phyloP scores from a whole-genome alignment of 768 basidiomycete genomes.

The Melanogaster broomeanus region DNA sequence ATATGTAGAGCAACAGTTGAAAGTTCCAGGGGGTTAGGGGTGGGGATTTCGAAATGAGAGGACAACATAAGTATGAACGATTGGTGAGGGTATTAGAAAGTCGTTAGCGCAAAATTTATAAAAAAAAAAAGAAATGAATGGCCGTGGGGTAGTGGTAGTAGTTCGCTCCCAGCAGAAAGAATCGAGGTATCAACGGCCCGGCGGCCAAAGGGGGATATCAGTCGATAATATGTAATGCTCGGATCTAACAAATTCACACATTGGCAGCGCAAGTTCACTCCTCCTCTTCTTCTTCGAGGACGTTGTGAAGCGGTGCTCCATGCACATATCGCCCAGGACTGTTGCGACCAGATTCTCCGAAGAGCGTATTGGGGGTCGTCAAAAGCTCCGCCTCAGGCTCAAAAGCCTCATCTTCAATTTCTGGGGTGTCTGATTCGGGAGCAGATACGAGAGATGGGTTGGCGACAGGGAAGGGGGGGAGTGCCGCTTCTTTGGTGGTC shows the following conservation, averaged over 20 bases:
- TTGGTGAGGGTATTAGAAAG: slow-evolving; percentile 26
- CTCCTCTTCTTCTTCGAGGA: slow-evolving; percentile 81
- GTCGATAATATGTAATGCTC: slow-evolving; percentile 6
- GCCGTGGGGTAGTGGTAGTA: slow-evolving; percentile 4
- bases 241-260: slow-evolving; percentile 23
- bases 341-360: slow-evolving; percentile 53
- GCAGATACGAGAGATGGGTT: slow-evolving; percentile 14
- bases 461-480: slow-evolving; percentile 8
- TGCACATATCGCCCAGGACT: slow-evolving; percentile 79
- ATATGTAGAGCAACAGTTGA: slow-evolving; percentile 20
- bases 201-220: not conserved
- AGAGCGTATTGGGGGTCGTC: slow-evolving; percentile 35
- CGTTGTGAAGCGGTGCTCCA: slow-evolving; percentile 85
- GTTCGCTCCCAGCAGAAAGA: not conserved
- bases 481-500: slow-evolving; percentile 7
- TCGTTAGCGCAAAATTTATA: slow-evolving; percentile 8
- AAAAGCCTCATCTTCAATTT: slow-evolving; percentile 27
- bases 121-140: slow-evolving; percentile 12
- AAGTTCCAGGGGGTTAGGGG: not conserved
- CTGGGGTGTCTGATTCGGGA: slow-evolving; percentile 24
- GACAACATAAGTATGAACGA: slow-evolving; percentile 32
- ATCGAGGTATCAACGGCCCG: slow-evolving; percentile 5
- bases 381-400: slow-evolving; percentile 27
- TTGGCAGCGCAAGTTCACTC: slow-evolving; percentile 29
- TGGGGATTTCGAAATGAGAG: slow-evolving; percentile 14